These are phyloP conservation scores for Sphaerulina vaccinii DNA, from an alignment of 2,329 filamentous ascomycete genomes.

Conservation along the genomic window DNA sequence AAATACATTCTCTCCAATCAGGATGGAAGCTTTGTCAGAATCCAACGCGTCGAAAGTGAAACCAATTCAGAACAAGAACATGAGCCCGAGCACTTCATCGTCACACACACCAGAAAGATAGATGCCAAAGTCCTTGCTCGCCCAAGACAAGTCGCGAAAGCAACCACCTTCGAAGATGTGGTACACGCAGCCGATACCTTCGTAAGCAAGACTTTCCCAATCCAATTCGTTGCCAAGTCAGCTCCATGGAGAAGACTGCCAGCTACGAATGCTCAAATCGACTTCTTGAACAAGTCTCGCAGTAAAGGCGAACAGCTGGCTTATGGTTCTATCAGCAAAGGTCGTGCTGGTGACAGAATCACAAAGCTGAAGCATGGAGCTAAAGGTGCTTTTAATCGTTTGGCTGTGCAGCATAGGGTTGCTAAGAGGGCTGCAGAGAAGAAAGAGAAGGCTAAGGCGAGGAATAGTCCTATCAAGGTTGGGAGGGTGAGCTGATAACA, in stretches of 20 bases:
- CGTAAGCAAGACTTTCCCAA: slow-evolving; percentile 37
- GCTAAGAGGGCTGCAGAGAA: slow-evolving; percentile 44
- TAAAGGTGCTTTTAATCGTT: slow-evolving; percentile 56
- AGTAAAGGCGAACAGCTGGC: slow-evolving; percentile 56
- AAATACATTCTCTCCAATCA: slow-evolving; percentile 68
- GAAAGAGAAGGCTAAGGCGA: slow-evolving; percentile 45
- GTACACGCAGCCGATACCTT: slow-evolving; percentile 78
- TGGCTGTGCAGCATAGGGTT: slow-evolving; percentile 36
- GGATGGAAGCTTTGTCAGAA: slow-evolving; percentile 59
- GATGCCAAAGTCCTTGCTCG: slow-evolving; percentile 59
- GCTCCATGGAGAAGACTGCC: slow-evolving; percentile 68
- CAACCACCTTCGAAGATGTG: slow-evolving; percentile 67
- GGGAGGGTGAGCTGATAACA: background rate
- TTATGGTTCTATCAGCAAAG: slow-evolving; percentile 65
- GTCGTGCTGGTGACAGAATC: slow-evolving; percentile 84
- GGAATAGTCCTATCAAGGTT: background rate
- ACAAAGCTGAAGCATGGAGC: slow-evolving; percentile 86
- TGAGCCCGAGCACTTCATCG: slow-evolving; percentile 34
- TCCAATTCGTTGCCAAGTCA: slow-evolving; percentile 62
- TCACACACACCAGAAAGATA: slow-evolving; percentile 46
- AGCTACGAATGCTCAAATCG: slow-evolving; percentile 62
- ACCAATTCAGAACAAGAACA: too few relatives aligned
- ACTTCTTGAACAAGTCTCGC: slow-evolving; percentile 67
- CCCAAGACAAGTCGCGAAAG: slow-evolving; percentile 66
- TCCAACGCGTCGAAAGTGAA: slow-evolving; percentile 47